A percentile compares a stretch with the other conserved stretches of the same genome.
These are phyloP conservation scores for Pigoraptor vietnamica DNA, from an alignment of 78 protist species.

Conservation along the genomic window DNA sequence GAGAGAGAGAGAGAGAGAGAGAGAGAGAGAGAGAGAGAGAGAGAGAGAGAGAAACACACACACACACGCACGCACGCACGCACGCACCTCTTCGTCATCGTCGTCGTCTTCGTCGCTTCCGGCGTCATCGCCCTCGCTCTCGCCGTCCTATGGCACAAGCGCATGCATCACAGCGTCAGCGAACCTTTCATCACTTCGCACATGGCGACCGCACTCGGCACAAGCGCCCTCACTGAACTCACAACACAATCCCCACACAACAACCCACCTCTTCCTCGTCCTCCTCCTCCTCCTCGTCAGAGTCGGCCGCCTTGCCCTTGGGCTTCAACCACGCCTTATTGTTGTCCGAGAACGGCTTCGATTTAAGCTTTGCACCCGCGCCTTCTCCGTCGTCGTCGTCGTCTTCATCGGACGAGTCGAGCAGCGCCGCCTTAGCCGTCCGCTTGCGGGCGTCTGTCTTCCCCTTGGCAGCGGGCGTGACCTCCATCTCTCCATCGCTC, in stretches of 20 bases:
- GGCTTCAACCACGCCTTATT: background rate
- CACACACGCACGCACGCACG: background rate
- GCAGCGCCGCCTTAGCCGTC: background rate
- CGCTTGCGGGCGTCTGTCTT: background rate
- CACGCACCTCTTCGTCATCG: constrained; percentile 14
- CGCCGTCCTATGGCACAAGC: background rate
- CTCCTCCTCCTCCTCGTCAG: constrained; percentile 1
- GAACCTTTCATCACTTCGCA: too few species aligned
- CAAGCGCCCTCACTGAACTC: too few species aligned
- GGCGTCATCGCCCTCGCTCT: background rate
- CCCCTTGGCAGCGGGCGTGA: background rate
- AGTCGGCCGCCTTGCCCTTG: background rate
- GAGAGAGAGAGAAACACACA: too few species aligned
- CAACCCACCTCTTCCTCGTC: too few species aligned
- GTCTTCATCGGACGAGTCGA: background rate
- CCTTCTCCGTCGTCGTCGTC: constrained; percentile 4
- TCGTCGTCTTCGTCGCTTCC: constrained; percentile 16
- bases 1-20: too few species aligned
- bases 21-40: too few species aligned
- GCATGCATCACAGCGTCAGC: too few species aligned
- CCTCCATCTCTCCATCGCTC: constrained; percentile 33
- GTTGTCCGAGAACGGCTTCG: background rate
- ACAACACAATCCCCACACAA: background rate
- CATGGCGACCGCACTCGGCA: too few species aligned
- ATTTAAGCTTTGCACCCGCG: background rate